Evolutionary conservation across 2,329 filamentous ascomycete species (phyloP).

Genomic region (Tolypocladium tundrense): DNA sequence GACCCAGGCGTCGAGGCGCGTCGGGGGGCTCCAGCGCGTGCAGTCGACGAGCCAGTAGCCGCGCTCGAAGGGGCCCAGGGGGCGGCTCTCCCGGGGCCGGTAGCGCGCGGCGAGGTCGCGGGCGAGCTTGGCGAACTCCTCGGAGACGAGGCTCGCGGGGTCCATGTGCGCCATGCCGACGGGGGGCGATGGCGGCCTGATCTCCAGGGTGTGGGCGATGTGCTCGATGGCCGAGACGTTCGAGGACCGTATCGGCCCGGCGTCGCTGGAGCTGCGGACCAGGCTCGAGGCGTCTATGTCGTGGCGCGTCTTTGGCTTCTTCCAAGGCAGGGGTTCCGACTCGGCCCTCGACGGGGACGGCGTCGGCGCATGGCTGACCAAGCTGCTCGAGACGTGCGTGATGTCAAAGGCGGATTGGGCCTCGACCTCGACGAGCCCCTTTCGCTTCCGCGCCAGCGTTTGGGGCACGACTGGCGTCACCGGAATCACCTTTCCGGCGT

Average conservation of each 20-base stretch:
- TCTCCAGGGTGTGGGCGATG: slow-evolving; percentile 29
- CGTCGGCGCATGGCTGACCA: slow-evolving; percentile 7
- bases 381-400: slow-evolving; percentile 23
- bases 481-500: slow-evolving; percentile 11
- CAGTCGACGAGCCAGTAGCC: slow-evolving; percentile 68
- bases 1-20: slow-evolving; percentile 48
- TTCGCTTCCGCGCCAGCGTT: not conserved
- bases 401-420: slow-evolving; percentile 9
- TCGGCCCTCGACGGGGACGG: slow-evolving; percentile 13
- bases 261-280: slow-evolving; percentile 19
- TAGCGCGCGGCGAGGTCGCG: slow-evolving; percentile 43
- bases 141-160: slow-evolving; percentile 44
- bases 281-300: slow-evolving; percentile 7
- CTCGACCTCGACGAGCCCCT: not conserved
- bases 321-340: slow-evolving; percentile 19
- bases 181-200: slow-evolving; percentile 44
- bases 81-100: slow-evolving; percentile 27
- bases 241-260: slow-evolving; percentile 9
- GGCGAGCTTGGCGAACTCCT: slow-evolving; percentile 39
- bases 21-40: slow-evolving; percentile 36
- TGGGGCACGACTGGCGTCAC: slow-evolving; percentile 11
- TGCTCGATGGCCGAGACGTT: slow-evolving; percentile 7
- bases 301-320: slow-evolving; percentile 12
- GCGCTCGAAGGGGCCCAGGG: slow-evolving; percentile 50
- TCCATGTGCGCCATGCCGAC: slow-evolving; percentile 35